Base-by-base conservation (phyloP, 1,284 basidiomycete species). In the Sanghuangporus weigelae region DNA sequence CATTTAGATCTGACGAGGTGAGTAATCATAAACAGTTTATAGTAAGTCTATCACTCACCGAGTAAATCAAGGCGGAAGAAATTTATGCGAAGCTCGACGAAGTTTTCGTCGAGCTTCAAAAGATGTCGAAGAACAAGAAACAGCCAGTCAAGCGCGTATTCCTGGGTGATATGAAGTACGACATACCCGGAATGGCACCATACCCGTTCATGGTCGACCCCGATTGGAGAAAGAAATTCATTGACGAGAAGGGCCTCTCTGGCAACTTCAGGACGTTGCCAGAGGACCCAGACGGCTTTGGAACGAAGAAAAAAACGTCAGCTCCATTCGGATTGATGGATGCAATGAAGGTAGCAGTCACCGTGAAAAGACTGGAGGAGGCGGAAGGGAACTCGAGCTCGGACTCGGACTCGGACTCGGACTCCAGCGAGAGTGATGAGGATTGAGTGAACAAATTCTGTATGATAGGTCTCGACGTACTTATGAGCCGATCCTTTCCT, bases 151-250 rank as follows among this genome's bases (percentile, higher is more conserved):
- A 11, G 23, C 59, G 49, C 36, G 35, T 55, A 7, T 38, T 54
- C 51, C 26, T 61, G 16, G 50, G 50, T 7, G 7, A 12, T 5
- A 14, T 40, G 21, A 53, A 55, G 36, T 19, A 39, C 7, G 12
- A 23, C 7, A 40, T 55, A 10, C 59, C 59, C 7, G 31, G 10
- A 16, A 19, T 39, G 6, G 5, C 14, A 14, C 49, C 49, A 39
- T 61, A 61, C 39, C 59, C 59, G 11, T 61, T 53, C 38, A 61
- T 61, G 59, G 51, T 61, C 14, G 49, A 55, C n/a, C 31, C 40
- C 1, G 14, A 23, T 26, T 61, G 59, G 59, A 36, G 19, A 16
- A 38, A 23, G n/a, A 14, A 10, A 7, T 36, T 14, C 31, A 35
- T 60, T 31, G 19, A 49, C n/a, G 46, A 2, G 8, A 36, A 49